A percentile compares a stretch with the other conserved stretches of the same genome.
Evolutionary conservation across 345 rosid genomes (phyloP).

Genomic region (Lepidium didymum): DNA sequence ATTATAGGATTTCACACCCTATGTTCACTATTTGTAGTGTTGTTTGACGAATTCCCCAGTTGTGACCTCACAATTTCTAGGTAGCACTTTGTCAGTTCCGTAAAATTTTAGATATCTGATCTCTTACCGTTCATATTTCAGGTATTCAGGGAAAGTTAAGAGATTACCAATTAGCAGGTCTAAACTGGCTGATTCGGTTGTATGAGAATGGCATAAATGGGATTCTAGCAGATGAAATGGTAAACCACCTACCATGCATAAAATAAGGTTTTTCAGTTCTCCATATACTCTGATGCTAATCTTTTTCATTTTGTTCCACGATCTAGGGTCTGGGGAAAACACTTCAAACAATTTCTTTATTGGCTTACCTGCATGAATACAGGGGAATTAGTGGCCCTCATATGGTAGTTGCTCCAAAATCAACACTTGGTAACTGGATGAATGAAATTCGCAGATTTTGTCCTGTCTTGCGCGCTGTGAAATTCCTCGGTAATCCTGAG

Average conservation of each 20-base stretch:
- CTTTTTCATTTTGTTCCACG: neutral
- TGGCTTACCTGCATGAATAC: constrained; percentile 94
- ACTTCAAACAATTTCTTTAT: constrained; percentile 84
- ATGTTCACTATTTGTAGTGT: neutral
- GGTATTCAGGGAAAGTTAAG: constrained; percentile 97
- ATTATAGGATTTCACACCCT: neutral
- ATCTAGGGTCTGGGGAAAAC: constrained; percentile 97
- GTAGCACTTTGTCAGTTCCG: neutral
- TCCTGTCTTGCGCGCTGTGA: constrained; percentile 81
- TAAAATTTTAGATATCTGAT: neutral
- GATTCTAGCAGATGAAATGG: constrained; percentile 97
- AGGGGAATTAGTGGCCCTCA: constrained; percentile 97
- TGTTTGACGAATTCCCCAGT: neutral
- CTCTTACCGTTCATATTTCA: constrained; percentile 20
- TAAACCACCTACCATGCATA: constrained; percentile 19
- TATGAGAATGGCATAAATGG: constrained; percentile 98
- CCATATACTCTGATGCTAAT: neutral
- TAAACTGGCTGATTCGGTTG: constrained; percentile 93
- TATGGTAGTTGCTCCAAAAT: constrained; percentile 99
- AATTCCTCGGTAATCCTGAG: constrained; percentile 97
- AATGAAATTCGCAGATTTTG: constrained; percentile 95
- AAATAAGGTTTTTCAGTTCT: constrained; percentile 31
- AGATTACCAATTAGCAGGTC: constrained; percentile 96
- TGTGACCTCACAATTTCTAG: neutral
- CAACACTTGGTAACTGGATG: constrained; percentile 99